Evolutionary conservation across 164 flowering plant species (phyloP), one percentile per base, ranked within the genome.

Genomic region (Aristolochia californica): DNA sequence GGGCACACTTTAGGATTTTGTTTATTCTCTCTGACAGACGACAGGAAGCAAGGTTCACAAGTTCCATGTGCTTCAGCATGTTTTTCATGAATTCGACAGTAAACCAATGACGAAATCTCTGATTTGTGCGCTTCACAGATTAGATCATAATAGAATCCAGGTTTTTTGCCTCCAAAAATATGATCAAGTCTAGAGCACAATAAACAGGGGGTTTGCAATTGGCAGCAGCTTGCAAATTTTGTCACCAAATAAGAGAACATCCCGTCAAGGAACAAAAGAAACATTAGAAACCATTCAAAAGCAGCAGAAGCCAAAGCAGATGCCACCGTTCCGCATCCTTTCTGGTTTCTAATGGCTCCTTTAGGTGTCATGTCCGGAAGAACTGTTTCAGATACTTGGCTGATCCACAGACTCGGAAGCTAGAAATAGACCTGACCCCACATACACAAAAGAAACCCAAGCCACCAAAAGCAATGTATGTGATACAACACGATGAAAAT

Each of bases 101-200:
- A 73, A 38, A 79, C 74, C 60, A 75, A 55, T 28, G 83, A 80
- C 26, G 90, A 82, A 57, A 87, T 56, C 65, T 82, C 87, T 23
- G 62, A 65, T 59, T 65, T 78, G 61, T 84, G 95, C 48, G 66
- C 70, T 43, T 60, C 52, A 57, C 95, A 87, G 13, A 87, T 56
- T 12, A 75, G 66, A 44, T 84, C 80, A 40, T 83, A 84, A 62
- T 82, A 81, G 53, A 78, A 84, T 34, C 72, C 77, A 2, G 76
- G 65, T 49, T 60, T 60, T 20, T 74, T 70, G 7, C 34, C 74
- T 5, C 77, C 75, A 9, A 86, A 60, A 20, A 79, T 55, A 34
- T 81, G 91, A 63, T 94, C 91, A 13, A 94, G 68, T 61, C 99
- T 68, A 0, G 97, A 81, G 66, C 99, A 94, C 8, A 90, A 71